phyloP scores from a whole-genome alignment of 257 asterid genomes.

The Solanum lycopersicoides region DNA sequence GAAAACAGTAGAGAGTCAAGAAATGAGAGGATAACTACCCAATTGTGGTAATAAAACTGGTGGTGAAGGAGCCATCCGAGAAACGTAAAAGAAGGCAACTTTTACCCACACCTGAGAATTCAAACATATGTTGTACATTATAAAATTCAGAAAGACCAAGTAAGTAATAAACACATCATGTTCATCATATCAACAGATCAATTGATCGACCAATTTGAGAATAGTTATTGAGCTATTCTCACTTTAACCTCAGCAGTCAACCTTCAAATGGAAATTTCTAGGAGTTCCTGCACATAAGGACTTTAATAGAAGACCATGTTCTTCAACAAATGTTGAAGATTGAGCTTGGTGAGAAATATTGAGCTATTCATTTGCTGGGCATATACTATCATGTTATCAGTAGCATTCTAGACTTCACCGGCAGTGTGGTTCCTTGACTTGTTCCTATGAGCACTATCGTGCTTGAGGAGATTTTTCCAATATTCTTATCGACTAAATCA shows the following conservation, averaged over 20 bases:
- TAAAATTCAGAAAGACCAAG: neutral
- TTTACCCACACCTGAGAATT: conserved; percentile 69
- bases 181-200: neutral
- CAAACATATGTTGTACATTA: neutral
- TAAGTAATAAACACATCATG: neutral
- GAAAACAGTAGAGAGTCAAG: neutral
- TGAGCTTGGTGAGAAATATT: neutral
- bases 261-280: neutral
- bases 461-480: neutral
- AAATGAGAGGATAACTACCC: conserved; percentile 24
- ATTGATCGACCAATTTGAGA: neutral
- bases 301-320: neutral
- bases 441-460: neutral
- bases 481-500: neutral
- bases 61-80: conserved; percentile 97
- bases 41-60: conserved; percentile 87
- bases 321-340: neutral
- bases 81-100: conserved; percentile 95
- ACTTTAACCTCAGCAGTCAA: neutral
- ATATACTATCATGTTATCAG: neutral
- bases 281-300: neutral
- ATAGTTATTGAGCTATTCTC: neutral
- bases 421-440: neutral
- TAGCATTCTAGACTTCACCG: neutral
- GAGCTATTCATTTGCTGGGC: neutral